Conservation (phyloP, 208 protist genomes). For the Acanthamoeba culbertsoni region DNA sequence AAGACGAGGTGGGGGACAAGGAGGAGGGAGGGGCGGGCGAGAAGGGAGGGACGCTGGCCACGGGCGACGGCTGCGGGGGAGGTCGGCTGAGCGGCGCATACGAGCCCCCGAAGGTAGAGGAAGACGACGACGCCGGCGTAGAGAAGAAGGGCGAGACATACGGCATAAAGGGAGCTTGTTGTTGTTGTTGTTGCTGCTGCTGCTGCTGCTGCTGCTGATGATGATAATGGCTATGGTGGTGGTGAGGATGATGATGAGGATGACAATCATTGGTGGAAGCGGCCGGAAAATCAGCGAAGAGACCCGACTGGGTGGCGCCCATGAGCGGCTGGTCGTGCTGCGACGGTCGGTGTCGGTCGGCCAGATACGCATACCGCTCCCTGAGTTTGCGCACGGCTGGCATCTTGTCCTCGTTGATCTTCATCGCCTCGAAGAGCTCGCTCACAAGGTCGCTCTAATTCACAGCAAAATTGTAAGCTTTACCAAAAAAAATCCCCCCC, state of each 20-base stretch:
- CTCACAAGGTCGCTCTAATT: not conserved
- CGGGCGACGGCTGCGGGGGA: not conserved
- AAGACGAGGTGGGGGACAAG: not conserved
- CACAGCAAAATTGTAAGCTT: not conserved
- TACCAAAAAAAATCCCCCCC: too few relatives aligned
- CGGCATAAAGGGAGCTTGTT: too few relatives aligned
- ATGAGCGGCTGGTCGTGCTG: not conserved
- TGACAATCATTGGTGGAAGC: too few relatives aligned
- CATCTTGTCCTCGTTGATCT: constrained; percentile 44
- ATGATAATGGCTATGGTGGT: too few relatives aligned
- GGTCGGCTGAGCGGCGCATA: not conserved
- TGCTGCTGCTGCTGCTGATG: too few relatives aligned
- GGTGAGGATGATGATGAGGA: too few relatives aligned
- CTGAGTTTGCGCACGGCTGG: not conserved
- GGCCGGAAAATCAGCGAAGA: too few relatives aligned
- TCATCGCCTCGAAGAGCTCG: constrained; percentile 44
- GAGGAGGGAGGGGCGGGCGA: not conserved
- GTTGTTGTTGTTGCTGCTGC: too few relatives aligned
- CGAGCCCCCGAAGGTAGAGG: not conserved
- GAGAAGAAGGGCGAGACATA: too few relatives aligned
- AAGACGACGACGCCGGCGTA: not conserved
- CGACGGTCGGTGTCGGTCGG: not conserved
- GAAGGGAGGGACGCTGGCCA: not conserved
- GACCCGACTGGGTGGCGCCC: too few relatives aligned
- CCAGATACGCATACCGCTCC: not conserved